phyloP scores from a whole-genome alignment of 2,329 filamentous ascomycete genomes.

The Aspergillus melleus region DNA sequence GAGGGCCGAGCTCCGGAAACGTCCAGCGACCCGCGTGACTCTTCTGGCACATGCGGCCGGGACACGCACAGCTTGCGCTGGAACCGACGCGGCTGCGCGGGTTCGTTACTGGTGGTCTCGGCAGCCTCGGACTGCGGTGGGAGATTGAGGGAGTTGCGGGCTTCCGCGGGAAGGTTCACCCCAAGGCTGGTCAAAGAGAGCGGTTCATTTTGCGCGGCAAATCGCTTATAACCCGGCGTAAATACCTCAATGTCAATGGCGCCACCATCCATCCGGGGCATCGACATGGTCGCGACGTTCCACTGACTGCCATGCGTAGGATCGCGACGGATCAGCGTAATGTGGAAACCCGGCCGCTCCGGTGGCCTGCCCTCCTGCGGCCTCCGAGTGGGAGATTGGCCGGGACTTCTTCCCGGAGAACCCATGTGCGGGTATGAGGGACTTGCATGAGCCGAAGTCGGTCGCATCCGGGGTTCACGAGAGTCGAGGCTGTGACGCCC shows the following conservation, averaged over 20 bases:
- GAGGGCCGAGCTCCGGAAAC: conserved; percentile 17
- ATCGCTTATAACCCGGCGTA: conserved; percentile 61
- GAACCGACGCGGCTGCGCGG: conserved; percentile 31
- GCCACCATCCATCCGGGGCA: conserved; percentile 30
- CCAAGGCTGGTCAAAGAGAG: conserved; percentile 35
- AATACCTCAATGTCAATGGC: conserved; percentile 56
- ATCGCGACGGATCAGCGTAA: conserved; percentile 71
- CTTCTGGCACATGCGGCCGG: conserved; percentile 22
- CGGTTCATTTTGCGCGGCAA: conserved; percentile 44
- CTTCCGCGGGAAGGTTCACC: conserved; percentile 23
- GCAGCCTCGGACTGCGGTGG: conserved; percentile 1
- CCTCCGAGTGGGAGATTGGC: conserved; percentile 26
- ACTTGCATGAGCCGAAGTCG: conserved; percentile 22
- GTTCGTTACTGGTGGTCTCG: conserved; percentile 10
- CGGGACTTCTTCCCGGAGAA: conserved; percentile 28
- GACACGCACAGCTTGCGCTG: conserved; percentile 36
- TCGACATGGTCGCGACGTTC: conserved; percentile 69
- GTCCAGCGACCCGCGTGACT: conserved; percentile 21
- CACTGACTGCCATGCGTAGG: conserved; percentile 68
- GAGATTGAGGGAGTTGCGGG: not conserved
- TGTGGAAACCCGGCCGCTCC: conserved; percentile 33
- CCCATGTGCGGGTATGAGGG: conserved; percentile 17
- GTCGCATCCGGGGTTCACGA: conserved; percentile 24
- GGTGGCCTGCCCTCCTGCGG: conserved; percentile 9
- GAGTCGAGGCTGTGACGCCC: conserved; percentile 34